phyloP scores from a whole-genome alignment of 2,329 filamentous ascomycete genomes.

The Pyrenophora graminea region DNA sequence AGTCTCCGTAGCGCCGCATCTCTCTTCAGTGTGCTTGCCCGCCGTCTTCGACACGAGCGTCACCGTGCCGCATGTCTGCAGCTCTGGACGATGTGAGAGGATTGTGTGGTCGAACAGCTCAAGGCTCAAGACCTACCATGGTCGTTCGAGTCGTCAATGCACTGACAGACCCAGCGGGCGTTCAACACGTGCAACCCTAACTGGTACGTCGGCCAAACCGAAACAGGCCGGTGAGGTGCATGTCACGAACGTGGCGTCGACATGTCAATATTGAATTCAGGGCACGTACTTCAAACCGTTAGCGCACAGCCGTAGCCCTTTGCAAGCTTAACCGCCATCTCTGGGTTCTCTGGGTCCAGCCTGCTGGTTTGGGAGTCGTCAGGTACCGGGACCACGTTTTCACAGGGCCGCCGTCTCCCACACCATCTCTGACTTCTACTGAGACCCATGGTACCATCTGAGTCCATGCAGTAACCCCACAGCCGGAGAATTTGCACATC shows the following conservation, averaged over 20 bases:
- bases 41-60: too few species aligned
- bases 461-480: neutral
- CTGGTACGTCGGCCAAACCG: neutral
- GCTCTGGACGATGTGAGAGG: too few species aligned
- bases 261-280: slow-evolving; percentile 5
- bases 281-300: neutral
- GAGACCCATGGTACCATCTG: slow-evolving; percentile 2
- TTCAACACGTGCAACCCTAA: neutral
- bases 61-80: neutral
- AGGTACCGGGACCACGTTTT: slow-evolving; percentile 2
- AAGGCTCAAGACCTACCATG: neutral
- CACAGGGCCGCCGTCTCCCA: slow-evolving; percentile 5
- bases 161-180: neutral
- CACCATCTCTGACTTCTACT: neutral
- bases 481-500: slow-evolving; percentile 1
- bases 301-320: slow-evolving; percentile 2
- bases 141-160: neutral
- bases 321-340: slow-evolving; percentile 2
- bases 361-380: slow-evolving; percentile 5
- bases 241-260: slow-evolving; percentile 5
- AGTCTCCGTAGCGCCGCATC: neutral
- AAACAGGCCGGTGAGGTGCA: slow-evolving; percentile 3
- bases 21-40: too few species aligned
- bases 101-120: too few species aligned
- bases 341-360: neutral